Evolutionary conservation across 257 asterid genomes (phyloP), one percentile per base, ranked within the genome.

Genomic region (Handroanthus guayacan): DNA sequence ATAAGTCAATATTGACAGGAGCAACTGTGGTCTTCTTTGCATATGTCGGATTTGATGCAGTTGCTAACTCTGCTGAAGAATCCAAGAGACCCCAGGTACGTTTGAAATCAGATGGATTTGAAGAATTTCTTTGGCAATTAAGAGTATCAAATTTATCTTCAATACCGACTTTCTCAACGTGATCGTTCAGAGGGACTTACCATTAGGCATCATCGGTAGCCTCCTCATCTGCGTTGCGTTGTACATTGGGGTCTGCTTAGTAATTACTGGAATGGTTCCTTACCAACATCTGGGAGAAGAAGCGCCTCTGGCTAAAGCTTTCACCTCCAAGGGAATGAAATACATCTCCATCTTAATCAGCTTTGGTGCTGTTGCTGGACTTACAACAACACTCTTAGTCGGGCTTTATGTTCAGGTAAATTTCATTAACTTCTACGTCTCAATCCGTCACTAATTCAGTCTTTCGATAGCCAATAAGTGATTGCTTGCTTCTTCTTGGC

Each of bases 21-120:
- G 99, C 98, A 77, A 92, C 98, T 14, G 94, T 95, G 52, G 98
- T 89, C 75, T 95, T 95, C 89, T 95, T 95, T 84, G 96, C 99
- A 63, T 95, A 95, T 76, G 98, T 92, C 71, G 99, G 98, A 75
- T 95, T 95, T 78, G 98, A 95, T 80, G 98, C 97, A 11, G 99
- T 95, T 74, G 99, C 99, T 74, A 95, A 92, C 81, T 92, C 99
- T 79, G 99, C 99, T 1, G 99, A 95, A 87, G 99, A 95, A 85
- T 84, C 97, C 73, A 95, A 91, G 88, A 92, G 81, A 67, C 99
- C 99, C 31, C 96, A 95, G 95, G 99, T 92, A 81, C 34, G 78
- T 39, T 25, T 51, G 44, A 58, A 57, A 77, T 64, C 55, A 57
- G 81, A 56, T 50, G 25, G 51, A 77, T 72, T 69, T 54, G 39